Evolutionary conservation across 2,329 filamentous ascomycete species (phyloP).

Genomic region (Penicillium sp.): DNA sequence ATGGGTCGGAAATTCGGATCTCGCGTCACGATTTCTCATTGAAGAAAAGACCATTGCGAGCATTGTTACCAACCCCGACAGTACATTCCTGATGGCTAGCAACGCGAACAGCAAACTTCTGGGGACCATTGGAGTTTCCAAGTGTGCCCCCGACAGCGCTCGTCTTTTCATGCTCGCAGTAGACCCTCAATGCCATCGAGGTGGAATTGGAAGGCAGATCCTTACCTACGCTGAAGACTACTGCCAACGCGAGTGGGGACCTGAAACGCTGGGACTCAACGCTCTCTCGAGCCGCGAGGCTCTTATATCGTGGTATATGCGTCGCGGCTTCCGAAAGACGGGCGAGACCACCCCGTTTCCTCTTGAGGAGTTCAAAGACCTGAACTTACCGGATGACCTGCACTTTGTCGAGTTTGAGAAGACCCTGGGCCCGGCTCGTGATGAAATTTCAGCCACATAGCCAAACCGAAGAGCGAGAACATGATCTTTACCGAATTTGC

Average conservation of each 20-base stretch:
- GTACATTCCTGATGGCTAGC: slow-evolving; percentile 35
- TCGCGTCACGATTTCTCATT: slow-evolving; percentile 34
- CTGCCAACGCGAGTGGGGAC: slow-evolving; percentile 31
- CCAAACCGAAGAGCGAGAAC: neutral
- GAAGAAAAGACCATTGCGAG: slow-evolving; percentile 31
- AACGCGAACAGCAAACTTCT: slow-evolving; percentile 20
- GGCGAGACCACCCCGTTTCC: slow-evolving; percentile 34
- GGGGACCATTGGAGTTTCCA: slow-evolving; percentile 32
- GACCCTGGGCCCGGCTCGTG: neutral
- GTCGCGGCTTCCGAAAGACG: slow-evolving; percentile 36
- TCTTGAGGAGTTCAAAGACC: slow-evolving; percentile 23
- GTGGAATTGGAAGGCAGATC: slow-evolving; percentile 34
- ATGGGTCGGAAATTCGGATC: slow-evolving; percentile 46
- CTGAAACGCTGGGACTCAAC: slow-evolving; percentile 30
- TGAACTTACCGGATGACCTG: slow-evolving; percentile 32
- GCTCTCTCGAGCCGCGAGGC: slow-evolving; percentile 37
- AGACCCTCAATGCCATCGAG: slow-evolving; percentile 30
- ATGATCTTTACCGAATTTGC: neutral
- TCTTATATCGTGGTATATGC: slow-evolving; percentile 40
- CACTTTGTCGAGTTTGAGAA: slow-evolving; percentile 38
- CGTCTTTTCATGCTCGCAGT: slow-evolving; percentile 37
- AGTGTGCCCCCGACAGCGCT: slow-evolving; percentile 21
- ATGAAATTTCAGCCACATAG: neutral
- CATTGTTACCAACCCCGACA: slow-evolving; percentile 38
- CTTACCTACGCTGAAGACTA: slow-evolving; percentile 40